Evolutionary conservation across 169 alveolate genomes (phyloP), one percentile per base, ranked within the genome.

Genomic region (Plasmodium gonderi): DNA sequence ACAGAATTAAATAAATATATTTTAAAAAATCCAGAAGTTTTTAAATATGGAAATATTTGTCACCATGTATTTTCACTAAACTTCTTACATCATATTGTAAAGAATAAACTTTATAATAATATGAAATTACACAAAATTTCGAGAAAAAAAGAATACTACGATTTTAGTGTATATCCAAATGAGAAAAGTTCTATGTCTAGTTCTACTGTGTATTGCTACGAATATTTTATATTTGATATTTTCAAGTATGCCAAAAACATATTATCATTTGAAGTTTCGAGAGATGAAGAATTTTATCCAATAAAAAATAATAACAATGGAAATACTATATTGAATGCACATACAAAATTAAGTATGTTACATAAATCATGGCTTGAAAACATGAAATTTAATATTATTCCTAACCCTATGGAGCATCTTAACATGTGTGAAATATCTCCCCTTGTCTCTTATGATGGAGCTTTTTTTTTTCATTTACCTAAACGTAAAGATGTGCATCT

Each of bases 201-300:
- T n/a, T 65, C 93, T 8, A 72, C 89, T 83, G 95, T 91, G 17
- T 95, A 94, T 26, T 91, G 92, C 45, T 93, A 94, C 38, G 97
- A 95, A 91, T 94, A 92, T 75, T 95, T 95, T 69, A 89, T 95
- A 33, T 95, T 95, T 78, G 97, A 95, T 51, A 64, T 95, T 31
- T 90, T 95, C 74, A 81, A 91, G 76, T 94, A 92, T 40, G 93
- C 97, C n/a, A 49, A 68, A 23, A 92, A 77, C 65, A 72, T 92
- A 14, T 60, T 87, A 87, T 75, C 93, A 14, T 60, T 42, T 40
- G 93, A 87, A 60, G 79, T 87, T 49, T 54, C 78, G 17, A 33
- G 87, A 12, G 64, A 87, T 4, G 33, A 75, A 12, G 93, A 87
- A 75, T 87, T 87, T 75, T 33, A 12, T 75, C 93, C 93, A 74